Percentiles rank a stretch among this genome's conserved stretches.
phyloP scores from a whole-genome alignment of 2,329 filamentous ascomycete genomes.

The Hymenoscyphus scutula region DNA sequence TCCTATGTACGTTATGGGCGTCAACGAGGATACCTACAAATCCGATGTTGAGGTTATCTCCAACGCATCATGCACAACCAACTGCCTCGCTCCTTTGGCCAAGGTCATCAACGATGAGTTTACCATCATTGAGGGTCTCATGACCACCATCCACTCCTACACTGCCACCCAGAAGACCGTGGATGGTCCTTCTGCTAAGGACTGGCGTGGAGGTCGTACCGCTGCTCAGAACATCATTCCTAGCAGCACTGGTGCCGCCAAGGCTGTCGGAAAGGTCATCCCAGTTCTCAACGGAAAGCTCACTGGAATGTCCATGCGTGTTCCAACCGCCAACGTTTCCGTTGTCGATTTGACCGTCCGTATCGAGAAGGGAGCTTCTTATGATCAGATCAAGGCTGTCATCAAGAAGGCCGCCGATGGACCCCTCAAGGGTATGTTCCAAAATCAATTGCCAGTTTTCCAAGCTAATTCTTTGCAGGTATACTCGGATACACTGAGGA shows the following conservation, averaged over 20 bases:
- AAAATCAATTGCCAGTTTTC: conserved; percentile 1
- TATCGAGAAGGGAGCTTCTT: conserved; percentile 82
- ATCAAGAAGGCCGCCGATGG: conserved; percentile 86
- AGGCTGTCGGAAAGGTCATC: conserved; percentile 99
- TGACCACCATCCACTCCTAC: conserved; percentile 99
- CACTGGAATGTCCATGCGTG: conserved; percentile 99
- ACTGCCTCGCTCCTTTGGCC: conserved; percentile 98
- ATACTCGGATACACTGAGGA: conserved; percentile 96
- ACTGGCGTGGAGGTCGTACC: conserved; percentile 98
- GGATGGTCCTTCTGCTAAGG: conserved; percentile 95
- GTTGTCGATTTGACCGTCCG: conserved; percentile 96
- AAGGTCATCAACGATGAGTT: conserved; percentile 99
- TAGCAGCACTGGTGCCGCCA: conserved; percentile 97
- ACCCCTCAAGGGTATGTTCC: conserved; percentile 73
- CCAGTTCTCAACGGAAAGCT: conserved; percentile 98
- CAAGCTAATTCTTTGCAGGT: conserved; percentile 47
- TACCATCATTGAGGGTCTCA: conserved; percentile 95
- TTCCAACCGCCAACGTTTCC: conserved; percentile 97
- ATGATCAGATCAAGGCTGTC: conserved; percentile 89
- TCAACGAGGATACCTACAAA: conserved; percentile 95
- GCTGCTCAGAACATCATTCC: conserved; percentile 99
- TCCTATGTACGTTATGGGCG: conserved; percentile 99
- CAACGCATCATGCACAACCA: conserved; percentile 99
- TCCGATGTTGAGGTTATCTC: conserved; percentile 90
- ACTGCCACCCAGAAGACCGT: conserved; percentile 99